These are phyloP conservation scores for Tuber aestivum DNA, from an alignment of 495 filamentous ascomycete species.

Conservation along the genomic window DNA sequence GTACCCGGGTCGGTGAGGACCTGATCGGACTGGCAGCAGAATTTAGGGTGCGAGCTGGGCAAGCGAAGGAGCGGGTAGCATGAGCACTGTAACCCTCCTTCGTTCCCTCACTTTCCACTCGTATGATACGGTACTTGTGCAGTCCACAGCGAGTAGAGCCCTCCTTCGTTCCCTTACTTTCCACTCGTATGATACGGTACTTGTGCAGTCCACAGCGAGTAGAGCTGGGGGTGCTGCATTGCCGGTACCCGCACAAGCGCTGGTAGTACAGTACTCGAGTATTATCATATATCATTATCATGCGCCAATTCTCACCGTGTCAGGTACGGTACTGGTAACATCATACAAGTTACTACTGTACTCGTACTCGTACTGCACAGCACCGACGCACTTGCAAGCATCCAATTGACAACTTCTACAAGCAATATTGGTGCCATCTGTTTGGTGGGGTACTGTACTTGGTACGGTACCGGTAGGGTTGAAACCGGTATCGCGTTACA, in stretches of 20 bases:
- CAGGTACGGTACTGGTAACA: neutral
- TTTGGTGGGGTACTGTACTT: no score
- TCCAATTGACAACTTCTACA: neutral
- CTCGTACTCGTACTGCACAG: neutral
- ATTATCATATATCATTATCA: no score
- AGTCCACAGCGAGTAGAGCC: neutral
- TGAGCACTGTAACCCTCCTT: neutral
- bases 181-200: no score
- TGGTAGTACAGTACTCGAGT: no score
- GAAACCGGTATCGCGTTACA: neutral
- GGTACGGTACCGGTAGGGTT: no score
- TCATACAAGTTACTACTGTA: no score
- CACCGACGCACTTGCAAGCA: neutral
- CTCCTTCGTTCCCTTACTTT: neutral
- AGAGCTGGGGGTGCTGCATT: neutral
- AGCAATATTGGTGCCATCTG: neutral
- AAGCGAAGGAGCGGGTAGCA: neutral
- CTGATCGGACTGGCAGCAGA: neutral
- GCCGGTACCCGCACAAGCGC: no score
- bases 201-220: neutral
- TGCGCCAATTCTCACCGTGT: neutral
- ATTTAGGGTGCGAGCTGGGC: neutral
- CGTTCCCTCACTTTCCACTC: neutral
- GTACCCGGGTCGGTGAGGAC: no score
- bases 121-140: no score